Percentiles rank a stretch among this genome's conserved stretches.
Conservation (phyloP, 2,329 filamentous ascomycete species). For the Alternaria sp. region DNA sequence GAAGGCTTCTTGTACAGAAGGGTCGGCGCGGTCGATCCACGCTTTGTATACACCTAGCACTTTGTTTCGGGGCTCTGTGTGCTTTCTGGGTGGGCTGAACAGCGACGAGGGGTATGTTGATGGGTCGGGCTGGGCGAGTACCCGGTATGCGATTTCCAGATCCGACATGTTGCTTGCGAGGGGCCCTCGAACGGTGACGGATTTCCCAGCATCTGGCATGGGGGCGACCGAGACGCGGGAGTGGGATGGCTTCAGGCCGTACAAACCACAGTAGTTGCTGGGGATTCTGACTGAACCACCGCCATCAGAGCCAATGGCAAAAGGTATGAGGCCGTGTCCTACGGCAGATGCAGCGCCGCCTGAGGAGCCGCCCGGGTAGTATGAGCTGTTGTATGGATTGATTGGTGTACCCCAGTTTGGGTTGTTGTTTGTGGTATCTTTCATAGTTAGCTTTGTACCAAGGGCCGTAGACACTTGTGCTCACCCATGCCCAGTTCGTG, state of each 20-base stretch:
- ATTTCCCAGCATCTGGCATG: conserved; percentile 65
- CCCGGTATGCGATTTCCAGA: conserved; percentile 80
- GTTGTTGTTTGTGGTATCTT: conserved; percentile 85
- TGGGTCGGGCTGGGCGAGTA: conserved; percentile 78
- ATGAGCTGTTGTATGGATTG: conserved; percentile 78
- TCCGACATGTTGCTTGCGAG: conserved; percentile 79
- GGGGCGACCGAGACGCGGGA: conserved; percentile 70
- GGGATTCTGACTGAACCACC: conserved; percentile 80
- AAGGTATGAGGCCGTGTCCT: conserved; percentile 75
- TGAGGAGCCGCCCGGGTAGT: conserved; percentile 84
- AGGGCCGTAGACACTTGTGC: conserved; percentile 26
- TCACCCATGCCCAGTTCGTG: conserved; percentile 77
- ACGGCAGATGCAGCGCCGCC: conserved; percentile 78
- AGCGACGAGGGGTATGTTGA: conserved; percentile 65
- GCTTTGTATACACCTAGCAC: conserved; percentile 73
- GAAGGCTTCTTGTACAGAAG: conserved; percentile 69
- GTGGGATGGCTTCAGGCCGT: conserved; percentile 81
- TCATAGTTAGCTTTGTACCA: neutral
- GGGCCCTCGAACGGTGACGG: conserved; percentile 75
- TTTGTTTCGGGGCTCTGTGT: conserved; percentile 56
- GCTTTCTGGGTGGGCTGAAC: conserved; percentile 67
- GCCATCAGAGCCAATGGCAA: conserved; percentile 74
- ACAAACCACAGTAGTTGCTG: conserved; percentile 77
- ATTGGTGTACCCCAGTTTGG: conserved; percentile 75
- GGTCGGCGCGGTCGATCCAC: conserved; percentile 75